These are phyloP conservation scores for Clathrospora elynae DNA, from an alignment of 2,329 filamentous ascomycete species.

Conservation along the genomic window DNA sequence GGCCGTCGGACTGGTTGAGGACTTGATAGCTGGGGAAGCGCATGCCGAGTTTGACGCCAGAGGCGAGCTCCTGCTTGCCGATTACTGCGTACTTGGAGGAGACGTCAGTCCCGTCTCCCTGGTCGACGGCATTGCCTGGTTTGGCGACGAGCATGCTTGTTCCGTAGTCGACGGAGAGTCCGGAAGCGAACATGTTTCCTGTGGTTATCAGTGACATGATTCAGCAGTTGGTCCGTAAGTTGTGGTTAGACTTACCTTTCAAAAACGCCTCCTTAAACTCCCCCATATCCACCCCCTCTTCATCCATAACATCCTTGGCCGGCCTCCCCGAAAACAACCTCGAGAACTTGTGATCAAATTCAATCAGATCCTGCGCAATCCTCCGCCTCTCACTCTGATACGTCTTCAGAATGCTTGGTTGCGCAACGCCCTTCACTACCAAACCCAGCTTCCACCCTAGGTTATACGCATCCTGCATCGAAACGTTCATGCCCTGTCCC, in stretches of 20 bases:
- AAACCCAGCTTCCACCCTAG: slow-evolving; percentile 62
- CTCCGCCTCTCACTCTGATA: slow-evolving; percentile 61
- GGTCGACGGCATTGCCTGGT: slow-evolving; percentile 49
- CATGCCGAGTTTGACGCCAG: slow-evolving; percentile 58
- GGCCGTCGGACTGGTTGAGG: slow-evolving; percentile 61
- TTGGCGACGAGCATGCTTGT: slow-evolving; percentile 62
- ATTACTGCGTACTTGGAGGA: slow-evolving; percentile 30
- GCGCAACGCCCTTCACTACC: slow-evolving; percentile 53
- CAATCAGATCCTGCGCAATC: slow-evolving; percentile 69
- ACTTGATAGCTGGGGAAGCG: slow-evolving; percentile 65
- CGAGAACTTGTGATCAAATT: slow-evolving; percentile 57
- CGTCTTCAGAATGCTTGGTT: slow-evolving; percentile 55
- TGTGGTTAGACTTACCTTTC: slow-evolving; percentile 45
- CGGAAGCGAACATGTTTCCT: slow-evolving; percentile 64
- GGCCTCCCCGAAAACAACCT: slow-evolving; percentile 56
- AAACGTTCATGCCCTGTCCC: slow-evolving; percentile 74
- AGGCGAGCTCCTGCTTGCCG: slow-evolving; percentile 53
- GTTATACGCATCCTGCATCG: slow-evolving; percentile 69
- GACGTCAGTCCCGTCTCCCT: slow-evolving; percentile 57
- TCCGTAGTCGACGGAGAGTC: slow-evolving; percentile 64
- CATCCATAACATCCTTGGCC: slow-evolving; percentile 64
- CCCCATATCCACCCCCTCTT: slow-evolving; percentile 65
- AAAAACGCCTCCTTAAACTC: slow-evolving; percentile 66
- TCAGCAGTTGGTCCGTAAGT: too few species aligned
- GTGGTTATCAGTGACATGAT: neutral